phyloP scores from a whole-genome alignment of 2,329 filamentous ascomycete species.

The Arthrobotrys entomopaga region DNA sequence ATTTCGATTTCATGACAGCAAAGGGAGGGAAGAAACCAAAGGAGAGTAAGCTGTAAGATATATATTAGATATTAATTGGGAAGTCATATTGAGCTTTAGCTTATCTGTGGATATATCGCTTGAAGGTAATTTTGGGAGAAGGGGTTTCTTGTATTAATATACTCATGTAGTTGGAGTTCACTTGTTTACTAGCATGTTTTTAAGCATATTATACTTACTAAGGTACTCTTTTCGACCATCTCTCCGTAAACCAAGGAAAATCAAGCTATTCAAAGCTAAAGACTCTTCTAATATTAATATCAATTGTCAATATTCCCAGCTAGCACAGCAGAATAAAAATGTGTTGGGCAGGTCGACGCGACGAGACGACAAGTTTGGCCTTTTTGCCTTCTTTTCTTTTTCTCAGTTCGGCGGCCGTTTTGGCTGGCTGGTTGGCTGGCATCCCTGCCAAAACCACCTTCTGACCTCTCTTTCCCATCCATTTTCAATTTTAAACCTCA shows the following conservation, averaged over 20 bases:
- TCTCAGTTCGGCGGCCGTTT: too few relatives aligned
- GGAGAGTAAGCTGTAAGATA: slow-evolving; percentile 27
- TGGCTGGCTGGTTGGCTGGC: not conserved
- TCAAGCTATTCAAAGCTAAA: too few relatives aligned
- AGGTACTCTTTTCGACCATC: too few relatives aligned
- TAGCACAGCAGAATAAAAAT: not conserved
- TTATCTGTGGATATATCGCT: not conserved
- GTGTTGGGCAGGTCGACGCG: slow-evolving; percentile 28
- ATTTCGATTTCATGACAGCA: slow-evolving; percentile 34
- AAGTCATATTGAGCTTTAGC: not conserved
- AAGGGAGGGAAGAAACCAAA: slow-evolving; percentile 46
- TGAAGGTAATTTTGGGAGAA: not conserved
- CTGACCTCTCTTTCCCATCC: slow-evolving; percentile 11
- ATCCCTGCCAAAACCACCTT: not conserved
- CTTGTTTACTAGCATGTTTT: too few relatives aligned
- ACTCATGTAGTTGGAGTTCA: too few relatives aligned
- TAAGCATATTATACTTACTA: too few relatives aligned
- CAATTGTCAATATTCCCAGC: too few relatives aligned
- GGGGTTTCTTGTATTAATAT: too few relatives aligned
- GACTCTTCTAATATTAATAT: too few relatives aligned
- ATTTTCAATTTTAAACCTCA: not conserved
- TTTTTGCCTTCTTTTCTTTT: not conserved
- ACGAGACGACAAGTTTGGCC: slow-evolving; percentile 13
- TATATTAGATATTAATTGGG: not conserved
- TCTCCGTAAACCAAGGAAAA: too few relatives aligned